Evolutionary conservation across 805 yeast species (phyloP), one percentile per base, ranked within the genome.

Genomic region (Kodamaea kakaduensis): DNA sequence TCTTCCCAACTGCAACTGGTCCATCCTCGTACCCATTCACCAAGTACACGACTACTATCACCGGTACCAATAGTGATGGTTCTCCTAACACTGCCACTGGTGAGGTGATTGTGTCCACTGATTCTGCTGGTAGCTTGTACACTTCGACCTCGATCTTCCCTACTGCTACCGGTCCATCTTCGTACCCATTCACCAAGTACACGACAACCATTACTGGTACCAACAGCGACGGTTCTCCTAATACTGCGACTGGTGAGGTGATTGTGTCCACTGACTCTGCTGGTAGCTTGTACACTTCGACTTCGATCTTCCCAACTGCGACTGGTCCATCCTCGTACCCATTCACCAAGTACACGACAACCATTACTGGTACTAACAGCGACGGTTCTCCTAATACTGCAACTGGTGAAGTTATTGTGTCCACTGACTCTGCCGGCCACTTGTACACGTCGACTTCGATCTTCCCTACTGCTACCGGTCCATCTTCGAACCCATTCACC

Each of bases 191-290:
- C 48, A 32, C 36, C 6, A 40, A 36, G 3, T 48, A 43, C 42
- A 46, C 51, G 21, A 46, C 52, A 9, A 46, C 50, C 13, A 36
- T 44, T 24, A 31, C 36, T 8, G 38, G 43, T n/a, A 42, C 50
- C 16, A 36, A 38, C 27, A 16, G 43, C 3, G 41, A 32, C 37
- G 52, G 52, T 4, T 15, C 36, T 13, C 14, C 31, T 1, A 18
- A 36, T 1, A 51, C 54, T 6, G 48, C 44, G 16, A 37, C 51
- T 9, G 52, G 48, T 24, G 47, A 30, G 12, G 48, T 45, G 13
- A 29, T 45, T 34, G 49, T 45, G 9, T 41, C 50, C 8, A 43
- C 51, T 13, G 35, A 48, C 33, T 34, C 49, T 4, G 38, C 24
- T 13, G 51, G 49, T 32, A 12, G 25, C n/a, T 38, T 38, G 34